phyloP scores from a whole-genome alignment of 2,329 filamentous ascomycete species.

The Calonectria naviculata region DNA sequence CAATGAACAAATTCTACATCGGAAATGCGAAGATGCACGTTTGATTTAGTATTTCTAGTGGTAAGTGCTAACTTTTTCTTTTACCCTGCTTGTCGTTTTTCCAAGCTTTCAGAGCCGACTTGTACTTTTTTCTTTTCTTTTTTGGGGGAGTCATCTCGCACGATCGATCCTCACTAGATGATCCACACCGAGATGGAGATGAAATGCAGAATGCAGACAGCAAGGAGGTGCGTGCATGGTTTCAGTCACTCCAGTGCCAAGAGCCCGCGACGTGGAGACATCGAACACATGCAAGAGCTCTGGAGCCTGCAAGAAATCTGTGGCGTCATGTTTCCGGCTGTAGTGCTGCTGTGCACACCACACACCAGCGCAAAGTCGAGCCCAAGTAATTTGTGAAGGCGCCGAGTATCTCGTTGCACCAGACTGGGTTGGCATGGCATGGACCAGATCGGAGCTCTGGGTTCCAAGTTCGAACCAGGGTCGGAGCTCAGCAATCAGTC shows the following conservation, averaged over 20 bases:
- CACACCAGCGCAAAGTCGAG: conserved; percentile 19
- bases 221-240: conserved; percentile 16
- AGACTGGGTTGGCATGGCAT: conserved; percentile 20
- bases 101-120: neutral
- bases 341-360: conserved; percentile 20
- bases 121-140: neutral
- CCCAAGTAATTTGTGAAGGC: conserved; percentile 17
- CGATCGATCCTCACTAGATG: neutral
- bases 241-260: conserved; percentile 17
- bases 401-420: conserved; percentile 29
- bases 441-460: conserved; percentile 20
- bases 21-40: neutral
- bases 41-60: neutral
- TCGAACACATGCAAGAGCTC: conserved; percentile 26
- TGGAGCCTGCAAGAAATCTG: conserved; percentile 26
- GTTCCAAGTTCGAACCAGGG: conserved; percentile 15
- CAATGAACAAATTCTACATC: neutral
- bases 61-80: conserved; percentile 2
- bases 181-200: conserved; percentile 19
- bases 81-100: neutral
- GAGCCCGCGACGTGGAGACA: neutral
- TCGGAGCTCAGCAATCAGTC: conserved; percentile 22
- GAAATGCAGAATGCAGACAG: neutral
- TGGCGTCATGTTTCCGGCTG: conserved; percentile 23
- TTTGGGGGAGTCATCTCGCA: neutral